These are phyloP conservation scores for Chalaropsis thielavioides DNA, from an alignment of 2,329 filamentous ascomycete species.

Conservation along the genomic window DNA sequence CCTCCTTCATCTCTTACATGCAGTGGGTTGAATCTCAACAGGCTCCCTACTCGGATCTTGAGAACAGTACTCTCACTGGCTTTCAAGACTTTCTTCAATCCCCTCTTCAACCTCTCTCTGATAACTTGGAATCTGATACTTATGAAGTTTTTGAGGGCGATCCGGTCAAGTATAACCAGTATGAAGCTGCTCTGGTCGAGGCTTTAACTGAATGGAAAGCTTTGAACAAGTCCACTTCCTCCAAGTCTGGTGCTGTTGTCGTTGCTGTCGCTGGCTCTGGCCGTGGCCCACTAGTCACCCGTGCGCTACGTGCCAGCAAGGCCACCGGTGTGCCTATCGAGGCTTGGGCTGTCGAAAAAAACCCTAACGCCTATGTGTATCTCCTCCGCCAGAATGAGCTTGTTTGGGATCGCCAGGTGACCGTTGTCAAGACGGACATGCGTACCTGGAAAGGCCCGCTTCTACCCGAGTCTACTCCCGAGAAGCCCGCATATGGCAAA, in stretches of 20 bases:
- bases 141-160: constrained; percentile 99
- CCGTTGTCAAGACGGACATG: constrained; percentile 93
- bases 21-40: constrained; percentile 74
- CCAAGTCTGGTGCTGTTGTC: constrained; percentile 55
- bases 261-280: constrained; percentile 89
- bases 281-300: constrained; percentile 78
- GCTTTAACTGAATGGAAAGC: constrained; percentile 68
- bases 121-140: constrained; percentile 92
- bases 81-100: constrained; percentile 93
- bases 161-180: constrained; percentile 94
- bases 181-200: constrained; percentile 68
- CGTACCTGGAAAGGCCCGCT: constrained; percentile 80
- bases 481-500: constrained; percentile 40
- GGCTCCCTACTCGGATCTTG: constrained; percentile 40
- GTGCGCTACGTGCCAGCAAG: constrained; percentile 67
- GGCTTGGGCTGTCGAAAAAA: constrained; percentile 92
- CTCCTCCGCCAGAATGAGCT: constrained; percentile 72
- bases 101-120: constrained; percentile 82
- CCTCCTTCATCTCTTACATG: constrained; percentile 59
- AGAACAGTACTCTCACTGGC: constrained; percentile 37
- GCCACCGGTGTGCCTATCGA: constrained; percentile 63
- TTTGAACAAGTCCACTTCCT: constrained; percentile 59
- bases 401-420: constrained; percentile 68
- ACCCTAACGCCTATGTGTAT: constrained; percentile 91
- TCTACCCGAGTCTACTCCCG: constrained; percentile 29